phyloP scores from a whole-genome alignment of 1,284 basidiomycete genomes.

The Heimioporus retisporus region DNA sequence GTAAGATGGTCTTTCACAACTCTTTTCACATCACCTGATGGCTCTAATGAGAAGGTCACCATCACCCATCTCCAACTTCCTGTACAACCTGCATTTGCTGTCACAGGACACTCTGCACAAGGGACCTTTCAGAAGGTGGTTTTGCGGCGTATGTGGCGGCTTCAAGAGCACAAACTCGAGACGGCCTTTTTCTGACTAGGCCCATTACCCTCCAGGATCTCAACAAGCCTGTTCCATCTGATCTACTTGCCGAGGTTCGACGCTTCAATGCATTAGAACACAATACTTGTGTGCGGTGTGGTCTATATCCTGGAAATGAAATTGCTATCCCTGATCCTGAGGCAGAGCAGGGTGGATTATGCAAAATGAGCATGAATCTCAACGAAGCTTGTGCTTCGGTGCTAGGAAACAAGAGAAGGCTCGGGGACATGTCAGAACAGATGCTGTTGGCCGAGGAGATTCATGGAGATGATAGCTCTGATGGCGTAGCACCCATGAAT shows the following conservation, averaged over 20 bases:
- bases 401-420: too few relatives aligned
- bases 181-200: background rate
- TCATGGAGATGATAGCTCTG: too few relatives aligned
- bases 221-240: background rate
- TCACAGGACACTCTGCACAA: background rate
- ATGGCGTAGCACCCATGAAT: too few relatives aligned
- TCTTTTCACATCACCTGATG: background rate
- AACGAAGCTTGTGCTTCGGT: too few relatives aligned
- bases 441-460: too few relatives aligned
- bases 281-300: background rate
- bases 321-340: too few relatives aligned
- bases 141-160: conserved; percentile 1
- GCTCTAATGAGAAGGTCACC: too few relatives aligned
- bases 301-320: background rate
- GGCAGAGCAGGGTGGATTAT: too few relatives aligned
- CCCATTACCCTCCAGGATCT: background rate
- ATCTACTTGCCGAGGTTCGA: background rate
- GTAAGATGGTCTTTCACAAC: background rate
- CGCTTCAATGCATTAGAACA: background rate
- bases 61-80: too few relatives aligned
- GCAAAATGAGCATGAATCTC: too few relatives aligned
- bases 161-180: background rate
- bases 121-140: background rate
- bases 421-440: too few relatives aligned
- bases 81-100: background rate